Evolutionary conservation across 306 rosid genomes (phyloP).

Genomic region (Malus orientalis): DNA sequence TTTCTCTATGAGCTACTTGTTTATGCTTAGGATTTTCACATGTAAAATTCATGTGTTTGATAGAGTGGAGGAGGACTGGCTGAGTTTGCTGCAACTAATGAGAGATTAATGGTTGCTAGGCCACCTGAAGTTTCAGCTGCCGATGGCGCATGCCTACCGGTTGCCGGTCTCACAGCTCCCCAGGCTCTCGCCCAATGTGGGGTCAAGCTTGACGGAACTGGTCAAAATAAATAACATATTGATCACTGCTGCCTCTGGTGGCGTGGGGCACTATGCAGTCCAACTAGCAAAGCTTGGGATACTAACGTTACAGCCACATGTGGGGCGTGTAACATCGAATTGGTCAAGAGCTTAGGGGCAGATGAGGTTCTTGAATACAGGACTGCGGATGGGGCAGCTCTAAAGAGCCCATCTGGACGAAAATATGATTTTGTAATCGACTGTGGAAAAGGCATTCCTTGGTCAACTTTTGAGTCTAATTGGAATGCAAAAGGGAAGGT

Average conservation of each 20-base stretch:
- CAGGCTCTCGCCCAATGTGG: slow-evolving; percentile 51
- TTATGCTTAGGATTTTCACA: background rate
- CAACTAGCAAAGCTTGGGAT: slow-evolving; percentile 82
- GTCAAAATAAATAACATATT: slow-evolving; percentile 41
- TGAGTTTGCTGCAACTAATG: slow-evolving; percentile 46
- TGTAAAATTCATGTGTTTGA: background rate
- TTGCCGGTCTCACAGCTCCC: slow-evolving; percentile 60
- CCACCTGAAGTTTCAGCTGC: slow-evolving; percentile 58
- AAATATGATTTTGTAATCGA: slow-evolving; percentile 63
- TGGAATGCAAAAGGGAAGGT: slow-evolving; percentile 56
- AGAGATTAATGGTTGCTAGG: slow-evolving; percentile 31
- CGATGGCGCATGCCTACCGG: slow-evolving; percentile 47
- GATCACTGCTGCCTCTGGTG: slow-evolving; percentile 79
- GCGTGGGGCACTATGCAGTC: slow-evolving; percentile 71
- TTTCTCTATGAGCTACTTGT: background rate
- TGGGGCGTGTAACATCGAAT: slow-evolving; percentile 55
- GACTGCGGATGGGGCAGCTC: slow-evolving; percentile 52
- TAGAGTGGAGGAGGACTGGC: slow-evolving; percentile 69
- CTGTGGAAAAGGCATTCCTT: slow-evolving; percentile 49
- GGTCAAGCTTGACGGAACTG: slow-evolving; percentile 43
- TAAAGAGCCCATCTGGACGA: slow-evolving; percentile 56
- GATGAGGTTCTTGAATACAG: slow-evolving; percentile 77
- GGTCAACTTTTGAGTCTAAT: slow-evolving; percentile 73
- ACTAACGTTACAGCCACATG: slow-evolving; percentile 69
- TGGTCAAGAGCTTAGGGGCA: slow-evolving; percentile 58